A percentile compares a stretch with the other conserved stretches of the same genome.
Conservation (phyloP, 73 alveolate genomes). For the Tetrahymena borealis region DNA sequence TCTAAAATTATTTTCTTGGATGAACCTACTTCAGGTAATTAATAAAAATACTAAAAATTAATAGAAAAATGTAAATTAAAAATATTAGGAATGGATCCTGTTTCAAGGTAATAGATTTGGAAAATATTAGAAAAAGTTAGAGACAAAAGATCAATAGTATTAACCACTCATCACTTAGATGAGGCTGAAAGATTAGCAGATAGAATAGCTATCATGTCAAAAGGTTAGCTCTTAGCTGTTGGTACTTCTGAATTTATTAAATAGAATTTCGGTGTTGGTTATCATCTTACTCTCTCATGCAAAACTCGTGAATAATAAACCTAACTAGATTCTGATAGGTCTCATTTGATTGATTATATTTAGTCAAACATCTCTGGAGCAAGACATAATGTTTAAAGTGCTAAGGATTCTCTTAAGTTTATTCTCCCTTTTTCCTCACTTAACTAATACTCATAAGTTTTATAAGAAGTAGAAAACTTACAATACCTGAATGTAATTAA, state of each 20-base stretch:
- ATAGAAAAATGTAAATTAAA: not conserved
- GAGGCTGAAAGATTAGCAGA: constrained; percentile 96
- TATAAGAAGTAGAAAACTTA: not conserved
- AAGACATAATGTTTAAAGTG: not conserved
- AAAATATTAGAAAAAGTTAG: constrained; percentile 67
- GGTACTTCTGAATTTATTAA: constrained; percentile 50
- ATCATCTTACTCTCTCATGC: constrained; percentile 10
- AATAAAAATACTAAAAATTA: not conserved
- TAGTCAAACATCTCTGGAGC: not conserved
- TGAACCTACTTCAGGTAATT: constrained; percentile 84
- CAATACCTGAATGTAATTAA: not conserved
- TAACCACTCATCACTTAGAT: constrained; percentile 94
- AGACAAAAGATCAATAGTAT: constrained; percentile 71
- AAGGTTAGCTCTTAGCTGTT: constrained; percentile 66
- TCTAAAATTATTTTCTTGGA: constrained; percentile 82
- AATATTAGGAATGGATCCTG: constrained; percentile 75
- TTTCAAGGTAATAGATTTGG: constrained; percentile 86
- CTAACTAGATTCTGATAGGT: not conserved
- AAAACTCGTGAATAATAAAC: not conserved
- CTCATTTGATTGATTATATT: not conserved
- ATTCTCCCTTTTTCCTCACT: not conserved
- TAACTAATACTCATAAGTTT: not conserved
- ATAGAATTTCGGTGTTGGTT: constrained; percentile 49
- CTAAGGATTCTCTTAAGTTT: not conserved
- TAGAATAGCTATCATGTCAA: constrained; percentile 92